Percentiles rank a stretch among this genome's conserved stretches.
phyloP scores from a whole-genome alignment of 2,329 filamentous ascomycete genomes.

The Pyrenophora tritici-repentis region DNA sequence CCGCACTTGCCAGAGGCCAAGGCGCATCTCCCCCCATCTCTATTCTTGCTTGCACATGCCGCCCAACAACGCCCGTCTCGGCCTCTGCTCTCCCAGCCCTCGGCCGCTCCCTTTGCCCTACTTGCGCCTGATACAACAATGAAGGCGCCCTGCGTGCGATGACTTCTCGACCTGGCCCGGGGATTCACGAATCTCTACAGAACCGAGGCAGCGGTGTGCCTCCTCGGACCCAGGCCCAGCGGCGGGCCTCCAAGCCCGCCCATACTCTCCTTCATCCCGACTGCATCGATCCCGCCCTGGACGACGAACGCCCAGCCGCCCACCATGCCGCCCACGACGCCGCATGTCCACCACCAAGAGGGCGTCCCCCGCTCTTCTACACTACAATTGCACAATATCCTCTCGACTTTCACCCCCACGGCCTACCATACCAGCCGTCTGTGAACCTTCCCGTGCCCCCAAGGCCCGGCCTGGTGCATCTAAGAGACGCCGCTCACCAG shows the following conservation, averaged over 20 bases:
- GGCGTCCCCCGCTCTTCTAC: constrained; percentile 47
- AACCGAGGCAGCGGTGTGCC: constrained; percentile 42
- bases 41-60: constrained; percentile 17
- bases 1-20: constrained; percentile 1
- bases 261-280: constrained; percentile 36
- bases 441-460: constrained; percentile 42
- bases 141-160: constrained; percentile 49
- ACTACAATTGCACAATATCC: constrained; percentile 20
- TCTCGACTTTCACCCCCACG: constrained; percentile 26
- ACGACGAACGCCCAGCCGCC: constrained; percentile 32
- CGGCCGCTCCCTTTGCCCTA: constrained; percentile 23
- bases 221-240: constrained; percentile 34
- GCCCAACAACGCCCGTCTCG: constrained; percentile 2
- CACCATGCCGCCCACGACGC: constrained; percentile 31
- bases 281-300: constrained; percentile 43
- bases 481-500: constrained; percentile 30
- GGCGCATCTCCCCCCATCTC: background rate
- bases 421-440: constrained; percentile 28
- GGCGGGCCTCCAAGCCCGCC: constrained; percentile 35
- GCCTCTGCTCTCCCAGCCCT: constrained; percentile 19
- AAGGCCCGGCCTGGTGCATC: constrained; percentile 39
- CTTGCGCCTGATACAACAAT: constrained; percentile 43
- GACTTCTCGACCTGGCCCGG: constrained; percentile 51
- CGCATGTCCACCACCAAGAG: constrained; percentile 34
- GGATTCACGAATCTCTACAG: constrained; percentile 47